Evolutionary conservation across 352 stramenopile genomes (phyloP).

Genomic region (Blastocystis sp.): DNA sequence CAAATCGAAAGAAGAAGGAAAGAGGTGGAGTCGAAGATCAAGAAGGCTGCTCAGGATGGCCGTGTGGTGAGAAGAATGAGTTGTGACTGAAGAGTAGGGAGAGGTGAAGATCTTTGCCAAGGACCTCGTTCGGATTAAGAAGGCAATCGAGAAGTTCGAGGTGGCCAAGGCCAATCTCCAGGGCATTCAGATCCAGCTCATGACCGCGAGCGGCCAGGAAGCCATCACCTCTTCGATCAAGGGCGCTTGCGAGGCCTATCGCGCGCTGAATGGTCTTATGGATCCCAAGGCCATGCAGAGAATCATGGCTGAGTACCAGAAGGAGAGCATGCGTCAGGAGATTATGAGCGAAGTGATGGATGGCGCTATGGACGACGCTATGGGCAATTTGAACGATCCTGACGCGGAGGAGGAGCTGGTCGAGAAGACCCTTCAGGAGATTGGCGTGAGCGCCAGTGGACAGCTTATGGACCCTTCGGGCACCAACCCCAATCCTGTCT

Average conservation of each 20-base stretch:
- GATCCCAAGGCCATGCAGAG: conserved; percentile 45
- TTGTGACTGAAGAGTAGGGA: not conserved
- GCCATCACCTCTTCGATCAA: conserved; percentile 21
- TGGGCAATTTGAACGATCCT: not conserved
- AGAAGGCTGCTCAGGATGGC: conserved; percentile 10
- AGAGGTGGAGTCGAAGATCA: conserved; percentile 48
- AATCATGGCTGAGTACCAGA: conserved; percentile 40
- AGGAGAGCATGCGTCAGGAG: conserved; percentile 44
- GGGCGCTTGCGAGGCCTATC: conserved; percentile 26
- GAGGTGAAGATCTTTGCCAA: conserved; percentile 40
- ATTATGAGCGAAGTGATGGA: conserved; percentile 10
- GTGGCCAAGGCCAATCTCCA: conserved; percentile 45
- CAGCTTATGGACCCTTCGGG: not conserved
- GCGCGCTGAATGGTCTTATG: conserved; percentile 26
- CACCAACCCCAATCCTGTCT: not conserved
- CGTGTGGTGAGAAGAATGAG: not conserved
- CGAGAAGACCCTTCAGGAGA: conserved; percentile 19
- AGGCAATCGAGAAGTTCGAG: conserved; percentile 52
- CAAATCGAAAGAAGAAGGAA: conserved; percentile 35
- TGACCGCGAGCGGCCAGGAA: conserved; percentile 58
- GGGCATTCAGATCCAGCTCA: conserved; percentile 46
- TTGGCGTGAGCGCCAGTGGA: conserved; percentile 4
- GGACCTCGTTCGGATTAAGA: conserved; percentile 40
- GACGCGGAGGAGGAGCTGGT: conserved; percentile 37
- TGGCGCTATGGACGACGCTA: conserved; percentile 9